These are phyloP conservation scores for Theileria parva DNA, from an alignment of 169 alveolate genomes.

Conservation along the genomic window DNA sequence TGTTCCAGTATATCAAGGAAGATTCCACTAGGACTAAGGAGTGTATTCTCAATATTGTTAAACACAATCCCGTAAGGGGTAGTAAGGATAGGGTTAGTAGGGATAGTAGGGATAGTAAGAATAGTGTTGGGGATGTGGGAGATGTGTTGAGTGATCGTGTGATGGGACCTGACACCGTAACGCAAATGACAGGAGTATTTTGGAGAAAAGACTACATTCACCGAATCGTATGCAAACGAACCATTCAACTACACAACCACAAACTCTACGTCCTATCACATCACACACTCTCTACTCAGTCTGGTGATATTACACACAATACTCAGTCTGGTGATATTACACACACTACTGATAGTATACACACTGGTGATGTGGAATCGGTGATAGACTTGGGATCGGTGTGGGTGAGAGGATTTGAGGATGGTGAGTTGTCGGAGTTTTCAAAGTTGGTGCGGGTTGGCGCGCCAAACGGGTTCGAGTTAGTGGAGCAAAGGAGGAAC, in stretches of 20 bases:
- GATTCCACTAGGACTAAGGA: no score
- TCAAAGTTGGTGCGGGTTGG: constrained; percentile 52
- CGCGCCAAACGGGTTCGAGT: constrained; percentile 61
- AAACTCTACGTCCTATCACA: constrained; percentile 26
- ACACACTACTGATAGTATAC: no score
- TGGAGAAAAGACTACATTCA: constrained; percentile 47
- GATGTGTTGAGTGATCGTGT: no score
- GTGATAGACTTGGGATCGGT: constrained; percentile 54
- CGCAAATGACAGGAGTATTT: constrained; percentile 47
- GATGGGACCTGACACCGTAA: background rate
- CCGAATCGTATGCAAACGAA: constrained; percentile 47
- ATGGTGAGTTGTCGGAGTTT: constrained; percentile 30
- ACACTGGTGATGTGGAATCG: constrained; percentile 41
- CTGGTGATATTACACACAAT: no score
- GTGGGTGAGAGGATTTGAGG: constrained; percentile 26
- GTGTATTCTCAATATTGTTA: no score
- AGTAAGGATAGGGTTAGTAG: no score
- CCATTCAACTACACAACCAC: constrained; percentile 35
- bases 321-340: background rate
- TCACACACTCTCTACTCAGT: constrained; percentile 36
- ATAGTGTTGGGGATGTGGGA: background rate
- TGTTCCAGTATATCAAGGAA: background rate
- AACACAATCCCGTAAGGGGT: no score
- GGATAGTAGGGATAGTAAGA: no score
- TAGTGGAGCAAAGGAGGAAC: constrained; percentile 26